phyloP scores from a whole-genome alignment of 2,329 filamentous ascomycete genomes.

The Ilyonectria robusta region DNA sequence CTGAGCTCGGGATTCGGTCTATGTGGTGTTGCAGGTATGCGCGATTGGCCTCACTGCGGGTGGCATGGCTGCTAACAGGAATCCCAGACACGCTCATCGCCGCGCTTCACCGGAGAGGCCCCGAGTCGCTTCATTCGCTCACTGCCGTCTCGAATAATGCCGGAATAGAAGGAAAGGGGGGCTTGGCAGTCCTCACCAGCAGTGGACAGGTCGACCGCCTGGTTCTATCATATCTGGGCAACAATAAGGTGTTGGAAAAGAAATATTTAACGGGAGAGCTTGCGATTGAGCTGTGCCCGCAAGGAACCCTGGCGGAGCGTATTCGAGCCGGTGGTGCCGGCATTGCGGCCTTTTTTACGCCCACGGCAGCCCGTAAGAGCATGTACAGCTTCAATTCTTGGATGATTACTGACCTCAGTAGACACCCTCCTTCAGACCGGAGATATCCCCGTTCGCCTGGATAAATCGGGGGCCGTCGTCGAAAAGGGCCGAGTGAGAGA shows the following conservation, averaged over 20 bases:
- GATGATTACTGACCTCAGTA: slow-evolving; percentile 36
- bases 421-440: slow-evolving; percentile 78
- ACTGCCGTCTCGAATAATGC: slow-evolving; percentile 88
- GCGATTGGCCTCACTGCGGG: not conserved
- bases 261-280: slow-evolving; percentile 83
- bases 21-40: slow-evolving; percentile 78
- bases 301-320: slow-evolving; percentile 81
- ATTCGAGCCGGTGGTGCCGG: slow-evolving; percentile 81
- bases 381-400: rapidly evolving
- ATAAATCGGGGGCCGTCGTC: slow-evolving; percentile 70
- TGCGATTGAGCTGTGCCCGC: slow-evolving; percentile 82
- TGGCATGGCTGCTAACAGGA: slow-evolving; percentile 11
- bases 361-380: slow-evolving; percentile 75
- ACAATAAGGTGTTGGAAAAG: slow-evolving; percentile 82
- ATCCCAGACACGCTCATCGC: slow-evolving; percentile 77
- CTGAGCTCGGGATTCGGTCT: slow-evolving; percentile 87
- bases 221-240: slow-evolving; percentile 82
- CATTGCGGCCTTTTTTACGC: slow-evolving; percentile 86
- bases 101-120: slow-evolving; percentile 73
- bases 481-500: slow-evolving; percentile 78
- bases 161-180: slow-evolving; percentile 76
- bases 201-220: slow-evolving; percentile 80
- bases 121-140: slow-evolving; percentile 74
- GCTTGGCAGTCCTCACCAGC: slow-evolving; percentile 77
- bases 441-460: slow-evolving; percentile 75